Evolutionary conservation across 2,329 filamentous ascomycete species (phyloP).

Genomic region (Colletotrichum limetticola): DNA sequence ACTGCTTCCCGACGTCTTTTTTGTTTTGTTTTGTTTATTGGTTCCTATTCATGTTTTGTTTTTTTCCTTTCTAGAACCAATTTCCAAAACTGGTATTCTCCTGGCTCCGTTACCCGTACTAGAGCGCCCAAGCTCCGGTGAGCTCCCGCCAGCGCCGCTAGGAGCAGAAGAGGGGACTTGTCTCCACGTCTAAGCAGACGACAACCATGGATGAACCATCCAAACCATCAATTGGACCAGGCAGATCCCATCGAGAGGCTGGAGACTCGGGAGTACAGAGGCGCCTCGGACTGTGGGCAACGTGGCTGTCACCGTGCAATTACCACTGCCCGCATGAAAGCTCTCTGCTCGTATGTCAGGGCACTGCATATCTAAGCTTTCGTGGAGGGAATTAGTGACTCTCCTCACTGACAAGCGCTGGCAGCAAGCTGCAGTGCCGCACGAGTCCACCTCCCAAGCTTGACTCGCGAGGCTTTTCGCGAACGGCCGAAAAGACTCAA

Average conservation of each 20-base stretch:
- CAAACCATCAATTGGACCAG: neutral
- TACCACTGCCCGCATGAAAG: neutral
- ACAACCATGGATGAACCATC: conserved; percentile 26
- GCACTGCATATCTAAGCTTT: neutral
- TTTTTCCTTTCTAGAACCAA: neutral
- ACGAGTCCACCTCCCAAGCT: neutral
- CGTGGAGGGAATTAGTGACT: neutral
- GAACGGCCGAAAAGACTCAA: conserved; percentile 11
- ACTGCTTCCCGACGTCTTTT: neutral
- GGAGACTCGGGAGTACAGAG: neutral
- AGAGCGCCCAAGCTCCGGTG: neutral
- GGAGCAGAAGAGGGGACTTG: neutral
- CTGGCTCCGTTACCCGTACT: neutral
- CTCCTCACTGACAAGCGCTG: neutral
- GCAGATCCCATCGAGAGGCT: neutral
- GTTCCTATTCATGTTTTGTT: neutral
- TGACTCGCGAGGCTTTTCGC: conserved; percentile 28
- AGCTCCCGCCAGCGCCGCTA: neutral
- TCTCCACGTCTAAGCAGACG: neutral
- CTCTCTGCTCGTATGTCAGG: neutral
- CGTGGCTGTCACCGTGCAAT: neutral
- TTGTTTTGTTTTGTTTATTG: conserved; percentile 7
- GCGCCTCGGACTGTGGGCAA: neutral
- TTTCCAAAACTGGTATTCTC: neutral
- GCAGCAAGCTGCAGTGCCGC: neutral